A percentile compares a stretch with the other conserved stretches of the same genome.
Conservation (phyloP, 2,329 filamentous ascomycete species). For the Paecilomyces niveus region DNA sequence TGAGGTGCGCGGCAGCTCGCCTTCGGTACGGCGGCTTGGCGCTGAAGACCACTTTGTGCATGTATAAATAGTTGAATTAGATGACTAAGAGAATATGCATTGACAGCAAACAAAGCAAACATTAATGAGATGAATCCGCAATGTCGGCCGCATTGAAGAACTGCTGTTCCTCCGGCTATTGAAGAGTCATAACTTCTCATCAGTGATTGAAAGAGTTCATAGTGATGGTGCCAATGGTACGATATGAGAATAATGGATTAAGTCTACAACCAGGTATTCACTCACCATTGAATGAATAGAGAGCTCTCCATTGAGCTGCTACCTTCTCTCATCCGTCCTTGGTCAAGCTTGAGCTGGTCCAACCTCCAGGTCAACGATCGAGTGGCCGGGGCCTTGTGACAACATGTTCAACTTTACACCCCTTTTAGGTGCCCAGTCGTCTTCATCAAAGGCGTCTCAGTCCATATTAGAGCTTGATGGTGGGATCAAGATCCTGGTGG, state of each 20-base stretch:
- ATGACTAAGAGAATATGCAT: not conserved
- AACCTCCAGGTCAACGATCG: not conserved
- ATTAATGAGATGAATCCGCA: not conserved
- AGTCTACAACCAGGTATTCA: not conserved
- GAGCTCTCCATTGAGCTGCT: not conserved
- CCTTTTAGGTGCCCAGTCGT: slow-evolving; percentile 79
- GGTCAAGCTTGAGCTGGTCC: not conserved
- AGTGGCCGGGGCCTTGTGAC: slow-evolving; percentile 3
- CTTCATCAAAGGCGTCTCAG: slow-evolving; percentile 74
- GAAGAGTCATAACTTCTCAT: not conserved
- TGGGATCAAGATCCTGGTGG: slow-evolving; percentile 88
- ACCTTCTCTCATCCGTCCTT: not conserved
- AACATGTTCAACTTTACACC: slow-evolving; percentile 94
- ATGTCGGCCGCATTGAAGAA: not conserved
- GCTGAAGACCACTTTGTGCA: no score
- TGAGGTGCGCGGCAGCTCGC: no score
- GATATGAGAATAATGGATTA: not conserved
- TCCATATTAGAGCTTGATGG: slow-evolving; percentile 96
- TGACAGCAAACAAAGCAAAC: slow-evolving; percentile 9
- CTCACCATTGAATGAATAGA: not conserved
- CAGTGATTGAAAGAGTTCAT: not conserved
- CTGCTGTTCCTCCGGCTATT: not conserved
- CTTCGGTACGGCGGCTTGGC: no score
- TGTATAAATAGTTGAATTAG: not conserved
- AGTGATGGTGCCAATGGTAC: not conserved